Conservation (phyloP, 2,329 filamentous ascomycete species). For the Talaromyces atroroseus region DNA sequence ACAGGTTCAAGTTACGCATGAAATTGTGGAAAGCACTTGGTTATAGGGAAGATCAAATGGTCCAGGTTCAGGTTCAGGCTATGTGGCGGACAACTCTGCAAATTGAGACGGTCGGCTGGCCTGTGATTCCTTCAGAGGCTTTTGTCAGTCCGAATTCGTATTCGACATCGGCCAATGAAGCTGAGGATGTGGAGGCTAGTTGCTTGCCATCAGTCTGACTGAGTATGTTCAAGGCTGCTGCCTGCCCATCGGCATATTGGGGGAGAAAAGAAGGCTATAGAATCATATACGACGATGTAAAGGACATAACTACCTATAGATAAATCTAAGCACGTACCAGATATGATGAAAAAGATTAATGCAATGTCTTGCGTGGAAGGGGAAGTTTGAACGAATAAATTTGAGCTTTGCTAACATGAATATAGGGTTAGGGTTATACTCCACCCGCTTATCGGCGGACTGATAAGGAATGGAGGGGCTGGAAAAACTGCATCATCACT, state of each 20-base stretch:
- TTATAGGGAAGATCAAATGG: neutral
- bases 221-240: too few relatives aligned
- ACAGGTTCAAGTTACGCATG: neutral
- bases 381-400: too few relatives aligned
- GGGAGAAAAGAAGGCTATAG: too few relatives aligned
- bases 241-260: too few relatives aligned
- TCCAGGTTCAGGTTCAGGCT: neutral
- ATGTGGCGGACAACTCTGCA: neutral
- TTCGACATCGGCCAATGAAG: neutral
- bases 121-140: neutral
- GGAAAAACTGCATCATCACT: neutral
- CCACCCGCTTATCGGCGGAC: neutral
- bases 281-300: too few relatives aligned
- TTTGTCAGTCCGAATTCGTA: neutral
- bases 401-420: too few relatives aligned
- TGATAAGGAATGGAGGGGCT: neutral
- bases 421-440: neutral
- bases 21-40: neutral
- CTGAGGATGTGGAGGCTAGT: neutral
- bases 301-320: too few relatives aligned
- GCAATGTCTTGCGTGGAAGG: too few relatives aligned
- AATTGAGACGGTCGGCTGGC: neutral
- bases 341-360: too few relatives aligned
- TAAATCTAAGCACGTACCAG: too few relatives aligned
- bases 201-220: too few relatives aligned